Percentiles rank a stretch among this genome's conserved stretches.
Evolutionary conservation across 257 asterid genomes (phyloP).

Genomic region (Prunella vulgaris): DNA sequence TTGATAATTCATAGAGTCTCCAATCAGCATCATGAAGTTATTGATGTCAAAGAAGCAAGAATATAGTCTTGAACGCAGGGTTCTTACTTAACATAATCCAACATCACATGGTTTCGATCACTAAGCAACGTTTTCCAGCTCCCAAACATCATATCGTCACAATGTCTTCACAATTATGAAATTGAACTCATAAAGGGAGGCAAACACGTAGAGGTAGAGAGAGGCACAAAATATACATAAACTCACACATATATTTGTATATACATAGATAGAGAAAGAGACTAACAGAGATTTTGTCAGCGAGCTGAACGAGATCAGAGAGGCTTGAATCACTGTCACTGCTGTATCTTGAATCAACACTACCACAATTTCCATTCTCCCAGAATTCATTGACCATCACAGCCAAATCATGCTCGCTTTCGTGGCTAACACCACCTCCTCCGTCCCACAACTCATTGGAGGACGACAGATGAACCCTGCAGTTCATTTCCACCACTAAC

Average conservation of each 20-base stretch:
- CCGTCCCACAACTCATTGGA: conserved; percentile 50
- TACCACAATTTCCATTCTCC: conserved; percentile 65
- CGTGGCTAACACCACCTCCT: conserved; percentile 47
- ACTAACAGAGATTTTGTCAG: conserved; percentile 65
- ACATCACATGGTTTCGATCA: not conserved
- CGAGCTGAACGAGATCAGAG: conserved; percentile 53
- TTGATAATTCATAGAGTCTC: not conserved
- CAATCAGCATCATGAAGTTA: not conserved
- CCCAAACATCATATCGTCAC: not conserved
- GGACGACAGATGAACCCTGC: conserved; percentile 37
- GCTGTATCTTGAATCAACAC: conserved; percentile 51
- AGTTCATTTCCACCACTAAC: conserved; percentile 44
- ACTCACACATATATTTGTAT: no score
- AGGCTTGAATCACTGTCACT: conserved; percentile 72
- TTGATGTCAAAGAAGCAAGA: not conserved
- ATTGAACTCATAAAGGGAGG: not conserved
- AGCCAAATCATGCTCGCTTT: conserved; percentile 76
- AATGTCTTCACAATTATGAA: not conserved
- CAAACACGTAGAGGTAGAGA: not conserved
- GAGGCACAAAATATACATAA: not conserved
- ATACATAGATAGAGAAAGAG: not conserved
- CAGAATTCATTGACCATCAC: conserved; percentile 71
- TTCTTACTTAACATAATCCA: not conserved
- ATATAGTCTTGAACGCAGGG: not conserved
- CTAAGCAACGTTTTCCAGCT: not conserved